phyloP scores from a whole-genome alignment of 225 moss, liverwort and hornwort species.

The Polytrichum formosum region DNA sequence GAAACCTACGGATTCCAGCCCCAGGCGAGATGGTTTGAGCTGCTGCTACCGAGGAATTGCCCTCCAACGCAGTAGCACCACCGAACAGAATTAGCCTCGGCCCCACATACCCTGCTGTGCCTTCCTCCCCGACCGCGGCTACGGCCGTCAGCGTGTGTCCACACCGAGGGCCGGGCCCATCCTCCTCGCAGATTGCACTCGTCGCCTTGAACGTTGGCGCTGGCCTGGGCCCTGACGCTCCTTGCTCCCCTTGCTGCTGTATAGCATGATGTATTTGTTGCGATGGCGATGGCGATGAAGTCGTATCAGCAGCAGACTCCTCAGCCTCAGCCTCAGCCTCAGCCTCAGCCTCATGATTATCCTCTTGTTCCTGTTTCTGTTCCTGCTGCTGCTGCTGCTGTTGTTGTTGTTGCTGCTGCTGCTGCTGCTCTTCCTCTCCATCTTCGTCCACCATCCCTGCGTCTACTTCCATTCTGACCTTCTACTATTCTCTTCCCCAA shows the following conservation, averaged over 20 bases:
- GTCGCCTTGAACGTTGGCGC: conserved; percentile 56
- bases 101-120: conserved; percentile 49
- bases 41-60: conserved; percentile 51
- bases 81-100: conserved; percentile 71
- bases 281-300: background rate
- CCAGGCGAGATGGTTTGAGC: conserved; percentile 45
- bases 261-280: conserved; percentile 6
- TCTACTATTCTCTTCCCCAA: background rate
- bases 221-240: conserved; percentile 45
- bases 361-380: background rate
- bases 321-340: conserved; percentile 1
- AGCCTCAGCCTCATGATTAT: background rate
- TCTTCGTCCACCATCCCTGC: conserved; percentile 35
- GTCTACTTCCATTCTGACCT: conserved; percentile 34
- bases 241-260: conserved; percentile 15
- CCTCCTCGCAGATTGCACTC: conserved; percentile 51
- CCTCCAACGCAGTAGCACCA: conserved; percentile 71
- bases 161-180: conserved; percentile 73
- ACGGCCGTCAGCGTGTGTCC: conserved; percentile 71
- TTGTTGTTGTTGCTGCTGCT: background rate
- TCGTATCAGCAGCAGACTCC: background rate
- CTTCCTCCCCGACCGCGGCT: conserved; percentile 71
- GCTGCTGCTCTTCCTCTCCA: conserved; percentile 13
- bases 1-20: conserved; percentile 55
- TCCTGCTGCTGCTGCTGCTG: conserved; percentile 11